Evolutionary conservation across 2,329 filamentous ascomycete species (phyloP), one percentile per base, ranked within the genome.

Genomic region (Microcyclospora tardicrescens): DNA sequence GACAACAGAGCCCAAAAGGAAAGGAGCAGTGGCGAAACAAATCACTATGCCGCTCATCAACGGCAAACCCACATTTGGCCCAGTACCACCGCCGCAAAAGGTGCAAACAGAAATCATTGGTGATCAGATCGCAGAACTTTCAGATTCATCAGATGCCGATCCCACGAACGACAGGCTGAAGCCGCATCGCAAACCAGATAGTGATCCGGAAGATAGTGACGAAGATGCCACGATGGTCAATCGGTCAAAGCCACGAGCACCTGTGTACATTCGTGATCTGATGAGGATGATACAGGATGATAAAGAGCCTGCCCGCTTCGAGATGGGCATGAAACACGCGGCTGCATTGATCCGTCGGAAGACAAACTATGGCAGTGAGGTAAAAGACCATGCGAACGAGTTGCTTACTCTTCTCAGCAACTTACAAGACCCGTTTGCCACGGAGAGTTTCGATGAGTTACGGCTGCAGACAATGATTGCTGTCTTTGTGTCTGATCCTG

Each of bases 191-290:
- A 95, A 94, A 57, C 84, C 84, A 1, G 84, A 85, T 52, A 86
- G 83, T 2, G 91, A 98, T 49, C 73, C 77, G 0, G 84, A 93
- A 55, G 91, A 98, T 55, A 89, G 85, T 0, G 86, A 95, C 41
- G 87, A 95, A 29, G 93, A 98, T 51, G 80, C 91, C 5, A 93
- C 86, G 0, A 66, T 94, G 13, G 72, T 96, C 35, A 79, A 82
- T 41, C 74, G 87, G 11, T 79, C 91, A 59, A 95, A 91, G 51
- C 75, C 81, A 15, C 81, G 75, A 41, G 74, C 85, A 0, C 91
- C 91, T 1, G 86, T 98, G 54, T 96, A 96, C 53, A 81, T 95
- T 43, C 77, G 86, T 34, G 85, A 93, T 51, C 69, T 96, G 10
- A 78, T 96, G 39, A 58, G 68, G 6, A 87, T 80, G 53, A 69